Evolutionary conservation across 805 yeast genomes (phyloP), one percentile per base, ranked within the genome.

Genomic region (Yarrowia osloensis): DNA sequence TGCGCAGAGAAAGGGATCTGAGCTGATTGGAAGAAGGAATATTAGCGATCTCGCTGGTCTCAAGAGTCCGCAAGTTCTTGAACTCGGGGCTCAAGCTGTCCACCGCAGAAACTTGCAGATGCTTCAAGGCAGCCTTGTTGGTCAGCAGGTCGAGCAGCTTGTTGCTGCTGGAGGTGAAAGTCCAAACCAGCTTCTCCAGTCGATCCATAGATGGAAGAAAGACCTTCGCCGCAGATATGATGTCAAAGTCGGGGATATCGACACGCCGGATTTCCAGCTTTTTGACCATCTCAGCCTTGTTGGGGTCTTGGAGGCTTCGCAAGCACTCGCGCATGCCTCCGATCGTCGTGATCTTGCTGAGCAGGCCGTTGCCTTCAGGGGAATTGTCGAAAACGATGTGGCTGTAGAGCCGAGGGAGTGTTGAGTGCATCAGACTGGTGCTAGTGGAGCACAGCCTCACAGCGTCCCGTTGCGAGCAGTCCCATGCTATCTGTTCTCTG

Each of bases 381-480:
- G 67, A 67, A 33, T 75, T 68, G 62, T 77, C 79, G 17, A 77
- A 66, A 11, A 76, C 68, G 12, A 77, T 72, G 50, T 73, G 69
- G 19, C 69, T 73, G 66, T 77, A 77, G 0, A 77, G 68, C 6
- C 74, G 70, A 11, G 72, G 70, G 9, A 71, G 47, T 7, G 74
- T 67, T 8, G 73, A 70, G 9, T 69, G 69, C 29, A 70, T 62
- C 35, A 74, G 50, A 8, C 50, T 49, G n/a, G 70, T 70, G 42
- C 72, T 70, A 1, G 76, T 72, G 24, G 75, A 50, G 15, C 74
- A 71, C 9, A 77, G 71, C 35, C 71, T 73, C 35, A 75, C 73
- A 4, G 75, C 73, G 40, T 77, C 79, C 4, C 77, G 71, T 63
- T 75, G 79, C 5, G 67, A 68, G 54, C 77, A 74, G 31, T 70